Percentiles rank a stretch among this genome's conserved stretches.
These are phyloP conservation scores for Monilinia fructigena DNA, from an alignment of 2,329 filamentous ascomycete species.

Conservation along the genomic window DNA sequence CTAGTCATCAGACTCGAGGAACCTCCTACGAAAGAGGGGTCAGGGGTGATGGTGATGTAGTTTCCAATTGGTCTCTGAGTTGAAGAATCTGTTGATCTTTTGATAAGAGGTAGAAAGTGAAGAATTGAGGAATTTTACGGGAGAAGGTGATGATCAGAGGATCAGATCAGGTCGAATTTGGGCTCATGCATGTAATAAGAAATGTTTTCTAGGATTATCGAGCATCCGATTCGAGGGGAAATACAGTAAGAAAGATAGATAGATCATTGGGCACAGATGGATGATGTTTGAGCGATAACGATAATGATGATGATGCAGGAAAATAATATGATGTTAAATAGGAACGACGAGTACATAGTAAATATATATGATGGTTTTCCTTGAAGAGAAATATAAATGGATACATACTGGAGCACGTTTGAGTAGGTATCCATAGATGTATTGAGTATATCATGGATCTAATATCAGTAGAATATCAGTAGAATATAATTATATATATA, in stretches of 20 bases:
- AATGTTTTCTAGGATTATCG: constrained; percentile 8
- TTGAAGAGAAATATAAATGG: too few species aligned
- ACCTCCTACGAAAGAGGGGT: neutral
- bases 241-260: constrained; percentile 7
- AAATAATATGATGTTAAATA: too few species aligned
- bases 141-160: constrained; percentile 11
- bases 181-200: constrained; percentile 25
- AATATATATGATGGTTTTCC: too few species aligned
- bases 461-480: too few species aligned
- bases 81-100: neutral
- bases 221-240: constrained; percentile 29
- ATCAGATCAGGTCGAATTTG: constrained; percentile 12
- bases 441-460: too few species aligned
- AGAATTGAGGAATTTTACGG: neutral
- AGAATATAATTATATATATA: too few species aligned
- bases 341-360: too few species aligned
- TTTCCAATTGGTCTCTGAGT: constrained; percentile 13
- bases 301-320: too few species aligned
- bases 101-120: neutral
- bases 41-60: neutral
- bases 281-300: too few species aligned
- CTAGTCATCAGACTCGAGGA: constrained; percentile 34
- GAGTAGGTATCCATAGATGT: too few species aligned
- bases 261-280: too few species aligned
- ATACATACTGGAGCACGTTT: too few species aligned